Evolutionary conservation across 495 filamentous ascomycete species (phyloP).

Genomic region (Aspergillus mulundensis): DNA sequence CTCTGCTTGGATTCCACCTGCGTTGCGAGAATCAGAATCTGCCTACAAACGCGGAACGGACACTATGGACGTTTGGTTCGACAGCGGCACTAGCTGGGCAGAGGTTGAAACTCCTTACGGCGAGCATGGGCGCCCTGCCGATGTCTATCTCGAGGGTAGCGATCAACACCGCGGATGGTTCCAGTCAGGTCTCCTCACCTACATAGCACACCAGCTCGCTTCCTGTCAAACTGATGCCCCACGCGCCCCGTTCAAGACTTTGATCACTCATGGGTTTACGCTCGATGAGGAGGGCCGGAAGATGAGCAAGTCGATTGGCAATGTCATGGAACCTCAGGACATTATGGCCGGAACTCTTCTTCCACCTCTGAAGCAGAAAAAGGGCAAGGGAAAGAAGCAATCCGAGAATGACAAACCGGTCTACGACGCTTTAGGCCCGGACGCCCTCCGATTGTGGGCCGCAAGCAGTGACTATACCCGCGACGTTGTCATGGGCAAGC

Average conservation of each 20-base stretch:
- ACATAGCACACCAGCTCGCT: constrained; percentile 58
- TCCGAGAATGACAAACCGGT: constrained; percentile 39
- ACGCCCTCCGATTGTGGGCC: constrained; percentile 89
- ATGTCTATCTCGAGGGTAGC: constrained; percentile 88
- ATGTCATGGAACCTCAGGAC: constrained; percentile 72
- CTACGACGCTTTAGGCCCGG: constrained; percentile 64
- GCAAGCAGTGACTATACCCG: constrained; percentile 86
- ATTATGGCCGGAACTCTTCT: constrained; percentile 78
- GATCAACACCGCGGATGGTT: constrained; percentile 99
- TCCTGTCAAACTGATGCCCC: constrained; percentile 31
- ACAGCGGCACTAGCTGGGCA: constrained; percentile 95
- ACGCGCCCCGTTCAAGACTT: constrained; percentile 68
- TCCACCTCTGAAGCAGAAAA: constrained; percentile 52
- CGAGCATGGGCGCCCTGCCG: constrained; percentile 59
- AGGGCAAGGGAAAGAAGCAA: constrained; percentile 51
- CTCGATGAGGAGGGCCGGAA: constrained; percentile 86
- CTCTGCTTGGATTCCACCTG: constrained; percentile 64
- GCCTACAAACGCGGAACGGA: constrained; percentile 76
- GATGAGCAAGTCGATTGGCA: constrained; percentile 98
- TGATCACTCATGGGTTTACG: constrained; percentile 94
- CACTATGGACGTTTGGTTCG: constrained; percentile 99
- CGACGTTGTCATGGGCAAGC: constrained; percentile 74
- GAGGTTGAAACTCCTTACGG: constrained; percentile 37
- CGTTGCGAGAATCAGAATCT: constrained; percentile 37
- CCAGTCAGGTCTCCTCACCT: constrained; percentile 94